A percentile compares a stretch with the other conserved stretches of the same genome.
Conservation (phyloP, 768 basidiomycete species). For the Leccinellum rugosiceps region DNA sequence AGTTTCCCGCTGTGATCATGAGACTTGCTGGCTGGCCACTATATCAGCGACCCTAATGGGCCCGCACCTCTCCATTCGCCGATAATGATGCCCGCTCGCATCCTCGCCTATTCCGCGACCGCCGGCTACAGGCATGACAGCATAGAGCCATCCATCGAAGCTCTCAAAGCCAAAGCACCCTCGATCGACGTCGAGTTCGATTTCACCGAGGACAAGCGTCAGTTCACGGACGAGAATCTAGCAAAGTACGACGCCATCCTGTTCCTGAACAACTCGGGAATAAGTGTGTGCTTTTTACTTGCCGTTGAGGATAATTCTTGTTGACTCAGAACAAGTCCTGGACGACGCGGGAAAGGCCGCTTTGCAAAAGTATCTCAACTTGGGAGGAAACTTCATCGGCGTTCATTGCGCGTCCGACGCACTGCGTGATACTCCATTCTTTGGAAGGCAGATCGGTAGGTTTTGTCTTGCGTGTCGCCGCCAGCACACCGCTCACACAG, state of each 20-base stretch:
- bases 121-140: slow-evolving; percentile 67
- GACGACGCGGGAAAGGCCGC: slow-evolving; percentile 57
- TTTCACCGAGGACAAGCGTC: slow-evolving; percentile 56
- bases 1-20: neutral
- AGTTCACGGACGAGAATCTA: slow-evolving; percentile 56
- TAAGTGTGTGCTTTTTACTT: slow-evolving; percentile 44
- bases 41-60: neutral
- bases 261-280: slow-evolving; percentile 67
- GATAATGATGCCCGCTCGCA: slow-evolving; percentile 27
- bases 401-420: slow-evolving; percentile 66
- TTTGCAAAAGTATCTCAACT: slow-evolving; percentile 60
- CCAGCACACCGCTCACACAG: neutral
- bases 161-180: slow-evolving; percentile 44
- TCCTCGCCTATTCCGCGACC: slow-evolving; percentile 65
- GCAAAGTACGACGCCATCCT: slow-evolving; percentile 60
- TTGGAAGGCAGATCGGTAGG: slow-evolving; percentile 53
- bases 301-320: neutral
- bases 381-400: slow-evolving; percentile 69
- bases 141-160: slow-evolving; percentile 66
- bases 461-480: neutral
- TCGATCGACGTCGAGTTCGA: slow-evolving; percentile 54
- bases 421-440: slow-evolving; percentile 56
- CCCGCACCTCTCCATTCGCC: neutral
- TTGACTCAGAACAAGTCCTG: no score
- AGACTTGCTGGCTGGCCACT: no score